These are phyloP conservation scores for Penicillium concentricum DNA, from an alignment of 2,329 filamentous ascomycete species.

Conservation along the genomic window DNA sequence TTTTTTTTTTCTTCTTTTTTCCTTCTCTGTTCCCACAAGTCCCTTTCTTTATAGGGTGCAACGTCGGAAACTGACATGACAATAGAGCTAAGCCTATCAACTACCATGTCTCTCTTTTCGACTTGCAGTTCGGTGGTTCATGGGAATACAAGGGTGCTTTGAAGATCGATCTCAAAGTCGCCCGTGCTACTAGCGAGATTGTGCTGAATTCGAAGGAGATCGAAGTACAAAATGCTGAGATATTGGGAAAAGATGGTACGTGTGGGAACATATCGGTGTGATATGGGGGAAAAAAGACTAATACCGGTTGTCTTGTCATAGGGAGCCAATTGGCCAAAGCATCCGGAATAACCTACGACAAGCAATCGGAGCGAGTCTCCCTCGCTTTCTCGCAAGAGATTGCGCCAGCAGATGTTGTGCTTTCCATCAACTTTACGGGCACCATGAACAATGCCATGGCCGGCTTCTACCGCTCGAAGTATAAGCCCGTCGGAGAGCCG, in stretches of 20 bases:
- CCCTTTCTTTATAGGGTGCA: not conserved
- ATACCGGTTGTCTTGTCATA: slow-evolving; percentile 11
- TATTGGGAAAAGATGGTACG: slow-evolving; percentile 38
- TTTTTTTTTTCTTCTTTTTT: not conserved
- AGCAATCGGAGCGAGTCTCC: slow-evolving; percentile 77
- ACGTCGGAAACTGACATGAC: slow-evolving; percentile 5
- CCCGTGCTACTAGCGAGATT: slow-evolving; percentile 70
- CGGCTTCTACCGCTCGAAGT: slow-evolving; percentile 91
- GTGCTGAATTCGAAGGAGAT: slow-evolving; percentile 84
- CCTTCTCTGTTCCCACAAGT: not conserved
- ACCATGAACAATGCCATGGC: slow-evolving; percentile 88
- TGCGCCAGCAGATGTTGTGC: slow-evolving; percentile 63
- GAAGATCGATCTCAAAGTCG: slow-evolving; percentile 73
- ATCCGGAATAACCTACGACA: slow-evolving; percentile 73
- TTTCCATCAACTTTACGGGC: slow-evolving; percentile 74
- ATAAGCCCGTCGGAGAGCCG: slow-evolving; percentile 74
- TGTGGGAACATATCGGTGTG: not conserved
- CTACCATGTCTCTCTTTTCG: slow-evolving; percentile 78
- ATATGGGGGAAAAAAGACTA: not conserved
- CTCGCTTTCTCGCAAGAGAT: slow-evolving; percentile 74
- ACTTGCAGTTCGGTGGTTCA: slow-evolving; percentile 67
- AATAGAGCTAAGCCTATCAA: slow-evolving; percentile 74
- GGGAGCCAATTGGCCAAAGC: slow-evolving; percentile 47
- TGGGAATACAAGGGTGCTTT: slow-evolving; percentile 88
- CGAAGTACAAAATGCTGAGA: slow-evolving; percentile 63